Evolutionary conservation across 2,329 filamentous ascomycete genomes (phyloP), one percentile per base, ranked within the genome.

Genomic region (Exophiala alcalophila): DNA sequence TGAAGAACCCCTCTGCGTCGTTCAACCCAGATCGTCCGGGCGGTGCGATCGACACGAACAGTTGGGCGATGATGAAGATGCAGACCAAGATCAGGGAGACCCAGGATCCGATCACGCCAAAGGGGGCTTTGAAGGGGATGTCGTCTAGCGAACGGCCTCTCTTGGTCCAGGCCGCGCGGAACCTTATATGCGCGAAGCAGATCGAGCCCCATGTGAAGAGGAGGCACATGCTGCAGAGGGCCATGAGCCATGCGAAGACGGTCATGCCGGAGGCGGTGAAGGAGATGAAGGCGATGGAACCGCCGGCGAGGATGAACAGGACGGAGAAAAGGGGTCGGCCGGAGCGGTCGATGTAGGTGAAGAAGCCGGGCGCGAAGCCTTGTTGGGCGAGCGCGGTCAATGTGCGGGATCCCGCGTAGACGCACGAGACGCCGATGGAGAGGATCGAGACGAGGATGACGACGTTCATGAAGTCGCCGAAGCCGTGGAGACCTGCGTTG

Each of bases 31-130:
- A 11, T 14, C 9, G 10, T 8, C 27, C 27, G 9, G 27, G 27
- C 27, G 27, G 27, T 6, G 27, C 27, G 27, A 86, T 81, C 18
- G 85, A 87, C 35, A 85, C 82, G 85, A 87, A 95, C 69, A 94
- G 91, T 62, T 96, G 89, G 2, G 86, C 86, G 31, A 84, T 61
- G 18, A 96, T 74, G 21, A 95, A 81, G 27, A 91, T 67, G 14
- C 74, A 44, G 66, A 95, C 94, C 62, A 94, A 78, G 20, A 70
- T 53, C 43, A 95, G 74, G 18, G 90, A 90, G 21, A 92, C 49
- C 74, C 83, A 96, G 2, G 87, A 94, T 8, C 90, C 91, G 6
- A 76, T 54, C 5, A 92, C 69, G 47, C 90, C 90, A 4, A 85
- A 78, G 60, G 94, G 86, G 0, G 85, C 86, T 24, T 68, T 72